Conservation (phyloP, 2,329 filamentous ascomycete species). For the Ceratocystis albifundus region DNA sequence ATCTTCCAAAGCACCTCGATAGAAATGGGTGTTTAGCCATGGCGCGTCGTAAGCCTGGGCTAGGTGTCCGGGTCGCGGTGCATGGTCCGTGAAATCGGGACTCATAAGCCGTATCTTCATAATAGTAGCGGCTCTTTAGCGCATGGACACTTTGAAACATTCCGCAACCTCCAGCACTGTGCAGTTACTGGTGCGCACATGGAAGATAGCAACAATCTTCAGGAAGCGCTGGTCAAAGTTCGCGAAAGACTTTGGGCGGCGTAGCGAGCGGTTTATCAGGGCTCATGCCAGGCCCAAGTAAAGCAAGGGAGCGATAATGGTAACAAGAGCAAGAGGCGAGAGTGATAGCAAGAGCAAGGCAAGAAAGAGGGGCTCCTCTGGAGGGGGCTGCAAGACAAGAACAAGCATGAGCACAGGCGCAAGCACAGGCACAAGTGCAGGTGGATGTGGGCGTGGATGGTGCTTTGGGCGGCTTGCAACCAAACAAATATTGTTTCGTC, state of each 20-base stretch:
- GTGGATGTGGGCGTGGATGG: not conserved
- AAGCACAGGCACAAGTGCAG: not conserved
- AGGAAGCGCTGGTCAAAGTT: conserved; percentile 32
- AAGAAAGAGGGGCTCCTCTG: not conserved
- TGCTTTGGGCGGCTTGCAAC: not conserved
- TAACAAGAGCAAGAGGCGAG: not conserved
- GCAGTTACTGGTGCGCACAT: not conserved
- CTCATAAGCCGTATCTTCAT: not conserved
- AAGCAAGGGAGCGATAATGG: not conserved
- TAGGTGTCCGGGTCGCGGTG: not conserved
- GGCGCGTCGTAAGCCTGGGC: not conserved
- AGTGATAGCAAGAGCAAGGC: not conserved
- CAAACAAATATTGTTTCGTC: not conserved
- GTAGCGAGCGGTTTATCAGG: conserved; percentile 28
- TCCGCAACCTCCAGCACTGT: not conserved
- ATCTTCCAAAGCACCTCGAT: not conserved
- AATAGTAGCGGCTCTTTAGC: not conserved
- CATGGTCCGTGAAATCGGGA: not conserved
- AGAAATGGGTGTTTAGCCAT: not conserved
- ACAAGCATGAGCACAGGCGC: not conserved
- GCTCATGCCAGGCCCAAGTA: conserved; percentile 28
- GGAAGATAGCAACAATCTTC: conserved; percentile 28
- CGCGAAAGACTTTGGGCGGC: conserved; percentile 30
- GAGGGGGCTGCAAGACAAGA: too few relatives aligned
- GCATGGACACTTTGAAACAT: not conserved